Percentiles rank a stretch among this genome's conserved stretches.
Evolutionary conservation across 148 eudicot species (phyloP).

Genomic region (Fallopia convolvulus): DNA sequence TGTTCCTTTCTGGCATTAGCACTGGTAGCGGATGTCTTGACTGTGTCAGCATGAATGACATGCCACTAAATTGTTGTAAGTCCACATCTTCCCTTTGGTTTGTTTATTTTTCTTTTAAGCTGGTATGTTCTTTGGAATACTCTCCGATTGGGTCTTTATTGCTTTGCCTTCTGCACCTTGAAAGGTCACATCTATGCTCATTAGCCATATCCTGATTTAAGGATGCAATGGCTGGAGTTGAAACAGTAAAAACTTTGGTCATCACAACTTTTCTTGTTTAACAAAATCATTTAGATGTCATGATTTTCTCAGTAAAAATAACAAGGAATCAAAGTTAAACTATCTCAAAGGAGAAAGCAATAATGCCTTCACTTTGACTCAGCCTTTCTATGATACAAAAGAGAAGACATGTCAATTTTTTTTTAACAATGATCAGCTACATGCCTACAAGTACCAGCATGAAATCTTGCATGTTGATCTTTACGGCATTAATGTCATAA

Average conservation of each 20-base stretch:
- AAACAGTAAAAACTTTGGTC: background rate
- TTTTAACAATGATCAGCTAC: background rate
- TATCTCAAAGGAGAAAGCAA: background rate
- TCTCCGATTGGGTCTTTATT: background rate
- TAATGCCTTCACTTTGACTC: background rate
- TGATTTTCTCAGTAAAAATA: background rate
- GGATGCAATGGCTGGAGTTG: background rate
- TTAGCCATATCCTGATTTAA: background rate
- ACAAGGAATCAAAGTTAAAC: background rate
- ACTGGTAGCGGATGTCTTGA: constrained; percentile 12
- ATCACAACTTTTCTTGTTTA: background rate
- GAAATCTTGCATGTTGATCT: background rate
- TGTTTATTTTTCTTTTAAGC: background rate
- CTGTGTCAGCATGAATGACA: constrained; percentile 6
- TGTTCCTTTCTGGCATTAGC: constrained; percentile 64
- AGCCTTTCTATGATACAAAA: background rate
- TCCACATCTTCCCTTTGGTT: background rate
- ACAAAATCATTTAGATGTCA: background rate
- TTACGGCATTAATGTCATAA: background rate
- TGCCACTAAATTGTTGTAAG: constrained; percentile 7
- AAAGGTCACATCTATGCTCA: background rate
- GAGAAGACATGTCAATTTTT: background rate
- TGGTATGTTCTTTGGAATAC: background rate
- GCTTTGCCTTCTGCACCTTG: background rate
- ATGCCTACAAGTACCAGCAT: background rate